Base-by-base conservation (phyloP, 2,329 filamentous ascomycete genomes). In the Apiospora aurea region DNA sequence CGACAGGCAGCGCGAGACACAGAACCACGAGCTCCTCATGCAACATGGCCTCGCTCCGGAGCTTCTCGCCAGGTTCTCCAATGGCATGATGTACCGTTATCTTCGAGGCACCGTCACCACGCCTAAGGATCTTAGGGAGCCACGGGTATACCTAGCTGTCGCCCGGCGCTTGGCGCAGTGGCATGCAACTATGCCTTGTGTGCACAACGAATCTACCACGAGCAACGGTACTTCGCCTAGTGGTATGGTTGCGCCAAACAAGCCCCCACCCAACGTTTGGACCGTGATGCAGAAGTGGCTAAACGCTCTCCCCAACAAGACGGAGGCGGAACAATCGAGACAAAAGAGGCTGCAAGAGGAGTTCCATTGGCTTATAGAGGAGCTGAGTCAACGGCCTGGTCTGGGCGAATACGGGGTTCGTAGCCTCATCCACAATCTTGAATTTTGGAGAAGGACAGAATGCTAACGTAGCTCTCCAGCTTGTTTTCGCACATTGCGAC, bases 271-370 rank as follows among this genome's bases (percentile, higher is more conserved):
- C 24, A 98, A 97, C 81, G 85, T 97, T 71, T 99, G 96, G 96
- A 94, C 94, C 8, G 95, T 97, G 46, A 93, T 98, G 88, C 94
- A 97, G 81, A 97, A 95, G 83, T 99, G 96, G 96, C 94, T 98
- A 72, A 85, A 92, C 76, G 96, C 94, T 51, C 86, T 99, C 74
- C 95, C 96, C 16, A 90, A 87, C 70, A 86, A 87, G 71, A 96
- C 92, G 6, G 89, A 92, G 46, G 87, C 89, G 71, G 90, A 97
- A 81, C 88, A 88, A 73, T 82, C 88, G 75, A 90, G 93, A 75
- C 91, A 93, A 79, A 85, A 88, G 41, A 83, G 83, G 73, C 85
- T 99, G 70, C 93, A 97, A 79, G 85, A 83, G 71, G 96, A 98
- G 84, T 85, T 97, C 72, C 87, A 90, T 75, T 88, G 88, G 77